These are phyloP conservation scores for Pyricularia pennisetigena DNA, from an alignment of 2,329 filamentous ascomycete genomes.

Conservation along the genomic window DNA sequence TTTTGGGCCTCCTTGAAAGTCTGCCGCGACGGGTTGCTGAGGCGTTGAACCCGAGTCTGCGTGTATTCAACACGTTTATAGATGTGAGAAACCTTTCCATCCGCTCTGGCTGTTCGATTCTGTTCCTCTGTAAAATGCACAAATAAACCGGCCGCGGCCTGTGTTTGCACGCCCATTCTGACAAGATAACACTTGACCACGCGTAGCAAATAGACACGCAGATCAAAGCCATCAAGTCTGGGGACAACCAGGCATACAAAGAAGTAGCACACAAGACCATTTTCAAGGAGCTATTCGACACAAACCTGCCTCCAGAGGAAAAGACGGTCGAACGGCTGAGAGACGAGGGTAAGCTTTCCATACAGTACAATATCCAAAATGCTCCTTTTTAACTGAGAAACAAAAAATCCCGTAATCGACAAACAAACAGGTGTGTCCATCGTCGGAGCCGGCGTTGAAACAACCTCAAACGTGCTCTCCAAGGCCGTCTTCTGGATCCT, in stretches of 20 bases:
- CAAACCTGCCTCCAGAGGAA: conserved; percentile 17
- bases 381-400: neutral
- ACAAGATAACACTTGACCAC: neutral
- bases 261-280: conserved; percentile 16
- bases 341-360: conserved; percentile 13
- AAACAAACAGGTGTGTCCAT: conserved; percentile 13
- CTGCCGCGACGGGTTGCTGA: conserved; percentile 13
- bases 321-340: conserved; percentile 17
- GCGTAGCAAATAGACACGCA: neutral
- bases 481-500: conserved; percentile 12
- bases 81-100: neutral
- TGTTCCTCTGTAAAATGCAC: neutral
- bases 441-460: conserved; percentile 16
- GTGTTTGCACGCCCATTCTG: neutral
- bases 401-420: no score
- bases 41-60: neutral
- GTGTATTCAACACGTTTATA: neutral
- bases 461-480: conserved; percentile 11
- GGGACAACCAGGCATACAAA: conserved; percentile 8
- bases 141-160: neutral
- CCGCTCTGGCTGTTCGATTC: no score
- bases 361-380: neutral
- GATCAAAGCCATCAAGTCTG: neutral
- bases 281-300: conserved; percentile 18
- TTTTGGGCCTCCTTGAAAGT: conserved; percentile 15